Base-by-base conservation (phyloP, 108 stramenopile species). In the Nitzschia sp. region DNA sequence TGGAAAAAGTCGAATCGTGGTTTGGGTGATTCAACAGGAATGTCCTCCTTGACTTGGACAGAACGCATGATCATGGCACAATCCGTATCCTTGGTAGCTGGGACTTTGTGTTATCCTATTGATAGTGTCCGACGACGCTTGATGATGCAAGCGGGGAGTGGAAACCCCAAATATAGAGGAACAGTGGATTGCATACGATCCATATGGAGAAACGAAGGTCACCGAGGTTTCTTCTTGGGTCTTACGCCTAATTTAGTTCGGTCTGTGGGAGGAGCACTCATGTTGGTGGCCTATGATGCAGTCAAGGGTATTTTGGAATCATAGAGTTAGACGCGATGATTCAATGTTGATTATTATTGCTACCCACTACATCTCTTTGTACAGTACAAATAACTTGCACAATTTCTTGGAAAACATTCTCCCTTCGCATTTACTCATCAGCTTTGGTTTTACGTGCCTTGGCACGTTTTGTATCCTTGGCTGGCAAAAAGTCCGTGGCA, bases 101-200 rank as follows among this genome's bases (percentile, higher is more conserved):
- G 95, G 7, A 93, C 91, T 34, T 76, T 92, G 42, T 96, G 96
- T 21, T 99, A 99, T 83, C 98, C 98, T 8, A 95, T 99, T 67
- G 98, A 99, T 83, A 96, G 96, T 38, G 88, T 99, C 21, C 87
- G 97, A 41, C 83, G 98, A 12, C 85, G 97, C 53, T 75, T 99
- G 57, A 96, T 96, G 97, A 99, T 99, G 98, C 90, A 95, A 79
- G 88, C 88, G 11, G 92, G 89, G 2, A 54, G 73, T 26, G 58
- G 77, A 15, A 69, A 77, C 62, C 69, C 85, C 67, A n/a, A 57
- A 57, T 91, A 91, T 75, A 63, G 52, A 29, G 81, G 76, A 57
- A 77, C 88, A 14, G 26, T 86, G 14, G 75, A 91, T 71, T 88
- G 87, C 59, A 80, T 90, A 58, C 65, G 77, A 57, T 66, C 57